A percentile compares a stretch with the other conserved stretches of the same genome.
These are phyloP conservation scores for Desmodesmus armatus DNA, from an alignment of 139 green algal genomes.

Conservation along the genomic window DNA sequence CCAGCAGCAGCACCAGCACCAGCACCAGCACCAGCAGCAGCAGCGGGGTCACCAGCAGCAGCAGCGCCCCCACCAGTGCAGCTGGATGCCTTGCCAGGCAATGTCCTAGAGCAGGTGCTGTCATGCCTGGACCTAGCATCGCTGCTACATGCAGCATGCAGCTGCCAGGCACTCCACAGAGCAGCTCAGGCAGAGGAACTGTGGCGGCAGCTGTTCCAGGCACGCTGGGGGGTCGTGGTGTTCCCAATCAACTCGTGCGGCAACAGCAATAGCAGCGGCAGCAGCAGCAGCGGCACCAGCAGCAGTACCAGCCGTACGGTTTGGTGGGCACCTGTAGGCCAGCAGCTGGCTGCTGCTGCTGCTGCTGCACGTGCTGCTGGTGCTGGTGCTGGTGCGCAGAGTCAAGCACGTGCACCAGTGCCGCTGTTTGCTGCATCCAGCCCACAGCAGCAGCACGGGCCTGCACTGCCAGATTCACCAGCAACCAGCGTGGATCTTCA, in stretches of 20 bases:
- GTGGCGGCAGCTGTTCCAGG: constrained; percentile 47
- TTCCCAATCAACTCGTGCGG: constrained; percentile 45
- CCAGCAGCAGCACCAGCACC: neutral
- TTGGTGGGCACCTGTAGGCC: neutral
- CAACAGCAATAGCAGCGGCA: constrained; percentile 5
- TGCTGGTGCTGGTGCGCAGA: too few species aligned
- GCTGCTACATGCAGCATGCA: constrained; percentile 31
- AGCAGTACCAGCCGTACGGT: neutral
- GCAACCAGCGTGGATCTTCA: too few species aligned
- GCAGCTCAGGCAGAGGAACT: constrained; percentile 48
- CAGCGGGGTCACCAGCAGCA: neutral
- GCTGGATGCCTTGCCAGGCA: constrained; percentile 45
- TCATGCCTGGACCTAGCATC: constrained; percentile 17
- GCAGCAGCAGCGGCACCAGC: neutral
- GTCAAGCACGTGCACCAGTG: too few species aligned
- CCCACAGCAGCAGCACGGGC: too few species aligned
- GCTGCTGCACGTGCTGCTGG: neutral
- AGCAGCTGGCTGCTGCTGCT: neutral
- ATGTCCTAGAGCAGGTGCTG: constrained; percentile 54
- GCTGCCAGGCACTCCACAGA: constrained; percentile 44
- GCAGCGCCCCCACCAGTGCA: neutral
- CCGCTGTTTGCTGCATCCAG: too few species aligned
- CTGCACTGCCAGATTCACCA: too few species aligned
- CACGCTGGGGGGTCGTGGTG: constrained; percentile 45
- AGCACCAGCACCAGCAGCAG: neutral